Conservation (phyloP, 257 asterid genomes). For the Eustoma russellianum region DNA sequence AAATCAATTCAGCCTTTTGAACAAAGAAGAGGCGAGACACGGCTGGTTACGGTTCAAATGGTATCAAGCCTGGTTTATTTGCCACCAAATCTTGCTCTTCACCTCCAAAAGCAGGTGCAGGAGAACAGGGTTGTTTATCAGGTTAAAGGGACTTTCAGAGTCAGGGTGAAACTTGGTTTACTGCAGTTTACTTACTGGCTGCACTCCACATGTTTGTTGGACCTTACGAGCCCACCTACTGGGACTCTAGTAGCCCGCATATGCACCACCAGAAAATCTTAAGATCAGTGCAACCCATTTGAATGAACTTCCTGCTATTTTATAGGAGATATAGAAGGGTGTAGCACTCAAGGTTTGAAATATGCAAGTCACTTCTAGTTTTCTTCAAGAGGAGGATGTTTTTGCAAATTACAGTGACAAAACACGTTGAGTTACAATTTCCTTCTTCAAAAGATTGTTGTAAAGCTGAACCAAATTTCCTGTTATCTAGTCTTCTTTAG, state of each 20-base stretch:
- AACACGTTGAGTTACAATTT: too few species aligned
- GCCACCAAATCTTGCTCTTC: slow-evolving; percentile 50
- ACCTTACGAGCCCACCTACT: slow-evolving; percentile 76
- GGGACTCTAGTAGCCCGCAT: slow-evolving; percentile 45
- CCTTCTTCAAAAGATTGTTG: too few species aligned
- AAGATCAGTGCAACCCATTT: background rate
- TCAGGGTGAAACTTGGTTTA: slow-evolving; percentile 41
- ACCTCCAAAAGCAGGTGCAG: slow-evolving; percentile 54
- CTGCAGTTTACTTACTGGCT: slow-evolving; percentile 66
- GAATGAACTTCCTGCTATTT: too few species aligned
- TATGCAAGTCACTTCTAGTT: too few species aligned
- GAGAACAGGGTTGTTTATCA: slow-evolving; percentile 49
- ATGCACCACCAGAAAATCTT: slow-evolving; percentile 68
- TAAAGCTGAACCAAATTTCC: too few species aligned
- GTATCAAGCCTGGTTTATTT: slow-evolving; percentile 46
- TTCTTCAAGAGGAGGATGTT: too few species aligned
- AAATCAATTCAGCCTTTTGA: slow-evolving; percentile 49
- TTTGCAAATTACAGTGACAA: too few species aligned
- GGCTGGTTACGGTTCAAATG: slow-evolving; percentile 48
- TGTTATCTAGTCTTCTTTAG: too few species aligned
- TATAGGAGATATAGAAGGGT: too few species aligned
- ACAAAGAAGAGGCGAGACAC: slow-evolving; percentile 32
- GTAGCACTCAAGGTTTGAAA: too few species aligned
- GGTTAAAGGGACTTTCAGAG: slow-evolving; percentile 56
- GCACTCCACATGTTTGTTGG: slow-evolving; percentile 57